Evolutionary conservation across 2,329 filamentous ascomycete species (phyloP).

Genomic region (Pseudopithomyces chartarum): DNA sequence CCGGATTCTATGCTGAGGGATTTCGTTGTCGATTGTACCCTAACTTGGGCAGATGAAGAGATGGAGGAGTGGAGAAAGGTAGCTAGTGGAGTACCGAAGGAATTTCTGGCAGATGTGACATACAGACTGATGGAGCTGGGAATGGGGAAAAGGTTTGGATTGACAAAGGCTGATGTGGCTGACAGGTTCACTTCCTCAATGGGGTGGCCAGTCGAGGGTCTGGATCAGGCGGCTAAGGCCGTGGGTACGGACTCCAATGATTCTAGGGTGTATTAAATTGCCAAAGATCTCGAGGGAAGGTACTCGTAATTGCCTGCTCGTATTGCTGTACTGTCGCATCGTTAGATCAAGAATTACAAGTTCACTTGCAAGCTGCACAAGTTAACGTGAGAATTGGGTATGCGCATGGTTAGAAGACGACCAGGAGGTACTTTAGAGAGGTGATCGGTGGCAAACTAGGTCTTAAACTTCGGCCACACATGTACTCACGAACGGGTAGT

Average conservation of each 20-base stretch:
- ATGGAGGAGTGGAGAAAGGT: background rate
- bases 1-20: background rate
- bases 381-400: no score
- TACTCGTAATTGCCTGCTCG: no score
- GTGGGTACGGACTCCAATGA: background rate
- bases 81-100: background rate
- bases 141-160: background rate
- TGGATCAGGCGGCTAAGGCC: background rate
- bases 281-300: background rate
- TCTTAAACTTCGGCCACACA: no score
- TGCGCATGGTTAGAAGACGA: no score
- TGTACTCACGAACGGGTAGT: no score
- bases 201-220: background rate
- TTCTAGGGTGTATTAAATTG: background rate
- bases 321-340: no score
- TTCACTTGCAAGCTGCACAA: no score
- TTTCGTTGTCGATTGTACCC: slow-evolving; percentile 1
- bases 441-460: no score
- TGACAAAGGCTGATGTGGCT: background rate
- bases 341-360: no score
- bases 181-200: background rate
- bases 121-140: background rate
- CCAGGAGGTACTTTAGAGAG: no score
- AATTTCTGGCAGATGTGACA: background rate
- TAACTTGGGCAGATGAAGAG: background rate